Percentiles rank a stretch among this genome's conserved stretches.
phyloP scores from a whole-genome alignment of 164 flowering plant species.

The Houttuynia cordata region DNA sequence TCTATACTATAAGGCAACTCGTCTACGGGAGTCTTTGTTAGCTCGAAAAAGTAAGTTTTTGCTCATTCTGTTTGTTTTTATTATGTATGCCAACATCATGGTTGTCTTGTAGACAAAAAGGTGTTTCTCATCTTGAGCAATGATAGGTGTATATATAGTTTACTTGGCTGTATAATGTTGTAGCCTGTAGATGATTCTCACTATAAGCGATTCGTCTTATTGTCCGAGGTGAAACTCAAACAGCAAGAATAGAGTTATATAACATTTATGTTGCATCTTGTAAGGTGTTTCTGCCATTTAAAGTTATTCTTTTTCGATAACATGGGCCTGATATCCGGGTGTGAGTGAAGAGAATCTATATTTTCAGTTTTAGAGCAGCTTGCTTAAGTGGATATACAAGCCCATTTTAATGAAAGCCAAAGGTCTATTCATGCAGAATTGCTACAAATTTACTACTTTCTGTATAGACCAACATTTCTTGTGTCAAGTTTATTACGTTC shows the following conservation, averaged over 20 bases:
- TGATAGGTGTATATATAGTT: neutral
- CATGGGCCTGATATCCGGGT: neutral
- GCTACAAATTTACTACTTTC: too few relatives aligned
- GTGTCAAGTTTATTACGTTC: too few relatives aligned
- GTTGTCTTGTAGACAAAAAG: neutral
- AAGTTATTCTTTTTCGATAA: neutral
- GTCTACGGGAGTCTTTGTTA: constrained; percentile 88
- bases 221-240: neutral
- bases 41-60: constrained; percentile 67
- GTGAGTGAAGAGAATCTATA: too few relatives aligned
- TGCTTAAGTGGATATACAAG: too few relatives aligned
- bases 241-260: neutral
- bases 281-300: neutral
- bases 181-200: neutral
- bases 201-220: too few relatives aligned
- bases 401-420: too few relatives aligned
- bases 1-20: constrained; percentile 93
- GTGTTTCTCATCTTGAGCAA: neutral
- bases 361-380: too few relatives aligned
- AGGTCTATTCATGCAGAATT: too few relatives aligned
- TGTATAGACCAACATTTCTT: too few relatives aligned
- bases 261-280: neutral
- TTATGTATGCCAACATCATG: neutral
- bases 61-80: neutral
- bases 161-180: too few relatives aligned